Evolutionary conservation across 208 protist genomes (phyloP), one percentile per base, ranked within the genome.

Genomic region (Eutreptiella sp.): DNA sequence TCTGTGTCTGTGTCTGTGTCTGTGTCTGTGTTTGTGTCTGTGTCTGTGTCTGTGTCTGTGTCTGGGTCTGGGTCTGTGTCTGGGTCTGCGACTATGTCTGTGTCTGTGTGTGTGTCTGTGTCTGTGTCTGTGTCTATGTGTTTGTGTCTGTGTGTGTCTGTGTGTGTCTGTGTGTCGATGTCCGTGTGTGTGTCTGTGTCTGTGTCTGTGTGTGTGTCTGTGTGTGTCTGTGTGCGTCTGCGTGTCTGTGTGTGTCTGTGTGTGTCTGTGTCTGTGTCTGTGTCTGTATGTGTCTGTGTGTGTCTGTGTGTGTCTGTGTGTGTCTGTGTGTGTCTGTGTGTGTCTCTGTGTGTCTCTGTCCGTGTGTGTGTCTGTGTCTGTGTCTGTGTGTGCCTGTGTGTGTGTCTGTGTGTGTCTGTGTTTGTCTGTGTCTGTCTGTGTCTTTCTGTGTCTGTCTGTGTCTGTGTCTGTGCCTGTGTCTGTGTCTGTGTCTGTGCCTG

Each of bases 261-360:
- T 24, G 45, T 50, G 11, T 50, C 11, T 24, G 45, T 50, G 11
- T 50, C 11, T 24, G 45, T 50, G 11, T 50, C 11, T 24, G 45
- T 50, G 11, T 50, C 11, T 24, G 45, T 50, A 9, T 50, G 45
- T 24, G 45, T 50, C 31, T 50, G 45, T 24, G 45, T 50, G 11
- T 50, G 45, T 24, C 11, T 50, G 11, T 50, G 45, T 24, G 45
- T 50, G 11, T 50, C 11, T 24, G 45, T 50, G 11, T 50, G 45
- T 24, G 45, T 50, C 31, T 50, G 45, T 24, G 45, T 50, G 11
- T 50, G 45, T 24, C 11, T 50, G 11, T 50, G 45, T 24, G 45
- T 50, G 11, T 50, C 11, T 24, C 11, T 50, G 11, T 50, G 45
- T 24, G 45, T 50, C 31, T 50, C 11, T n/a, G n/a, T n/a, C n/a